phyloP scores from a whole-genome alignment of 495 filamentous ascomycete genomes.

The Trichocladium antarcticum region DNA sequence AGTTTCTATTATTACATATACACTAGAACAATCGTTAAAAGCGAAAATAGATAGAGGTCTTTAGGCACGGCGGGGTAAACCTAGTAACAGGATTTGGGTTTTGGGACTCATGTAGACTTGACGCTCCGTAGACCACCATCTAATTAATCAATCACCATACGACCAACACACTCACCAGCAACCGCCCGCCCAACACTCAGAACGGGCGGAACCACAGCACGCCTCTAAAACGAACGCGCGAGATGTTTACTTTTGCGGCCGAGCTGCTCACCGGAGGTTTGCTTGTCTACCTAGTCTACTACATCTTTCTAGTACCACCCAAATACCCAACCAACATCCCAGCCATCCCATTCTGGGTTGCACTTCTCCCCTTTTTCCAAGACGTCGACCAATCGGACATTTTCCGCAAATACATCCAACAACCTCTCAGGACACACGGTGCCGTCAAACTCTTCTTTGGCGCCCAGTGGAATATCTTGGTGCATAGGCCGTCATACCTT shows the following conservation, averaged over 20 bases:
- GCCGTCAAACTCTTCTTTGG: constrained; percentile 35
- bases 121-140: no score
- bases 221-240: not conserved
- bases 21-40: no score
- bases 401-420: constrained; percentile 21
- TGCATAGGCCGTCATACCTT: constrained; percentile 29
- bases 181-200: no score
- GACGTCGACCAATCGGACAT: constrained; percentile 26
- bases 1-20: no score
- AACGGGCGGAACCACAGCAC: not conserved
- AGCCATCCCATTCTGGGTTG: constrained; percentile 20
- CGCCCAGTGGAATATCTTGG: constrained; percentile 13
- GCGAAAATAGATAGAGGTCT: no score
- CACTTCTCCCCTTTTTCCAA: constrained; percentile 23
- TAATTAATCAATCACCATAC: no score
- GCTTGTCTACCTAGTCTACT: not conserved
- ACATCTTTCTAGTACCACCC: constrained; percentile 7
- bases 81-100: no score
- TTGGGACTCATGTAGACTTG: no score
- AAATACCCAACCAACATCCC: constrained; percentile 20
- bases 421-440: constrained; percentile 27
- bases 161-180: not conserved
- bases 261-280: constrained; percentile 1
- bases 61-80: no score
- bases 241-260: constrained; percentile 2